These are phyloP conservation scores for Penicillium arizonense DNA, from an alignment of 495 filamentous ascomycete species.

Conservation along the genomic window DNA sequence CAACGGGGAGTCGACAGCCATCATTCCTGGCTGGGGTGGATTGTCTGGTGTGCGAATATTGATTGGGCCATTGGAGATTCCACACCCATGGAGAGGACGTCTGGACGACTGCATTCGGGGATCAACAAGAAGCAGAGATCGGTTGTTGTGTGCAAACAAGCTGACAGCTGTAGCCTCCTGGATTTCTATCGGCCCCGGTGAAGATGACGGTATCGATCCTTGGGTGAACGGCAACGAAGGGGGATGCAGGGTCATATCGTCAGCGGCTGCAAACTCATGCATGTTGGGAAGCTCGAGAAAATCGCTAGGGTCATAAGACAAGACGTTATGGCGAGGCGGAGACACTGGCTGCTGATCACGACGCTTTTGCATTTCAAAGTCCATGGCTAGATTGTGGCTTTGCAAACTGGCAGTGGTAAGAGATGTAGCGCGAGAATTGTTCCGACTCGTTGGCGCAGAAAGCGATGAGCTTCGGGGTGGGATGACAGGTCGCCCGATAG, in stretches of 20 bases:
- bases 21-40: slow-evolving; percentile 40
- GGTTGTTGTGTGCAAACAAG: slow-evolving; percentile 85
- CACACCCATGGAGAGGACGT: slow-evolving; percentile 21
- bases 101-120: slow-evolving; percentile 50
- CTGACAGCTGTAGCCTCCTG: slow-evolving; percentile 78
- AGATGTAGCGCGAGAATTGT: slow-evolving; percentile 62
- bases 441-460: slow-evolving; percentile 68
- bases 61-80: slow-evolving; percentile 11
- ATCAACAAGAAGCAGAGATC: slow-evolving; percentile 74
- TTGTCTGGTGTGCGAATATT: slow-evolving; percentile 36
- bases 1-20: slow-evolving; percentile 64
- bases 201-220: slow-evolving; percentile 49
- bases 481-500: slow-evolving; percentile 51
- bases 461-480: slow-evolving; percentile 63
- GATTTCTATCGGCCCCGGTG: slow-evolving; percentile 51
- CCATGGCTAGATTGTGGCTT: slow-evolving; percentile 52
- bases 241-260: slow-evolving; percentile 40
- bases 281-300: slow-evolving; percentile 20
- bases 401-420: slow-evolving; percentile 59
- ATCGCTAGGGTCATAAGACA: slow-evolving; percentile 8
- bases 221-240: slow-evolving; percentile 47
- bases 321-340: slow-evolving; percentile 22
- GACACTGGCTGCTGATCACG: slow-evolving; percentile 22
- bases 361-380: slow-evolving; percentile 28
- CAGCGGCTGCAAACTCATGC: slow-evolving; percentile 30